These are phyloP conservation scores for Xylariales sp. DNA, from an alignment of 2,329 filamentous ascomycete species.

Conservation along the genomic window DNA sequence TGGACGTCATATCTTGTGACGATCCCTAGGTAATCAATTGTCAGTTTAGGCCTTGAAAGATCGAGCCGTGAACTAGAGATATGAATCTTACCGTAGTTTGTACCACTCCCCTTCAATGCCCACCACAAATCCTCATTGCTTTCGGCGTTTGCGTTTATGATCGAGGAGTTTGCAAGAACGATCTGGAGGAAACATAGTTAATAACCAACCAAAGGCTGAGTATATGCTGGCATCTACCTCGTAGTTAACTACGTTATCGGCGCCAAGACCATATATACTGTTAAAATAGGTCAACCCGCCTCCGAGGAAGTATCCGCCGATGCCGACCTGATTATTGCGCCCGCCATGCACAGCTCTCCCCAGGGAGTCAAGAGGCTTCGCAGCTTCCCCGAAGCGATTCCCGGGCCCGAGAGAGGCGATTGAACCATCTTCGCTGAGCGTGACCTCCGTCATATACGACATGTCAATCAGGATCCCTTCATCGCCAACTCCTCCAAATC, in stretches of 20 bases:
- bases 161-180: no score
- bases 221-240: not conserved
- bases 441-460: not conserved
- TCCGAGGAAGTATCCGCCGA: constrained; percentile 10
- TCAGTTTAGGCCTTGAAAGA: no score
- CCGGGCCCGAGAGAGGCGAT: constrained; percentile 4
- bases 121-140: no score
- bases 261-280: constrained; percentile 4
- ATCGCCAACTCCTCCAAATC: constrained; percentile 36
- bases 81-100: no score
- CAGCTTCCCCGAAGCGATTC: constrained; percentile 9
- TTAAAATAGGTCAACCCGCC: constrained; percentile 8
- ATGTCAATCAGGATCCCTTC: constrained; percentile 26
- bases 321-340: constrained; percentile 7
- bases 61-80: not conserved
- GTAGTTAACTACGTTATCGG: constrained; percentile 2
- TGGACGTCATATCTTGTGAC: not conserved
- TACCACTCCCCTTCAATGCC: no score
- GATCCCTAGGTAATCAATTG: not conserved
- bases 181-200: not conserved
- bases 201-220: not conserved
- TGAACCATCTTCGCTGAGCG: not conserved
- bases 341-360: not conserved
- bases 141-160: no score
- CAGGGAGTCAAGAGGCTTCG: not conserved